phyloP scores from a whole-genome alignment of 73 alveolate genomes.

The Paramecium caudatum region DNA sequence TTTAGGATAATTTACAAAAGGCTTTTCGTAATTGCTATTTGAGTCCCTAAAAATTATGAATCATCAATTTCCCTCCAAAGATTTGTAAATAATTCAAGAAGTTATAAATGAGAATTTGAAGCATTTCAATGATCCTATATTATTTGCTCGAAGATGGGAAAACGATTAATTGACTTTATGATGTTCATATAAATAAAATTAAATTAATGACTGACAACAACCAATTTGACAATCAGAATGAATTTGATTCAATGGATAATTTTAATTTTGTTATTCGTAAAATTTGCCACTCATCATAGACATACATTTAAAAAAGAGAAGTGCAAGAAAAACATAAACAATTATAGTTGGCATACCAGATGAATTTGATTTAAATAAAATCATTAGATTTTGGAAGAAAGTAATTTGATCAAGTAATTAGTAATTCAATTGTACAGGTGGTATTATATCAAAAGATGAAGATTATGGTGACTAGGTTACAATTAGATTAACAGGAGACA shows the following conservation, averaged over 20 bases:
- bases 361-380: conserved; percentile 63
- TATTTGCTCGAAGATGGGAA: conserved; percentile 57
- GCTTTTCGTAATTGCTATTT: not conserved
- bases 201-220: conserved; percentile 47
- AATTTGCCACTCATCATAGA: not conserved
- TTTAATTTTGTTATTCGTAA: conserved; percentile 54
- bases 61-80: not conserved
- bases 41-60: not conserved
- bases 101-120: conserved; percentile 1
- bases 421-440: conserved; percentile 70
- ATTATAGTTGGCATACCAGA: conserved; percentile 63
- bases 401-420: not conserved
- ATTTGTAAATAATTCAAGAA: not conserved
- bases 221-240: conserved; percentile 44
- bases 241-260: conserved; percentile 46
- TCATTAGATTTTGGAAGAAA: conserved; percentile 66
- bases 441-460: conserved; percentile 63
- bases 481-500: conserved; percentile 69
- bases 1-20: conserved; percentile 3
- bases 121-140: conserved; percentile 17
- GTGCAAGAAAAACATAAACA: conserved; percentile 64
- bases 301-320: conserved; percentile 60
- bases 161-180: not conserved
- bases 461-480: conserved; percentile 45
- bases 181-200: not conserved